Base-by-base conservation (phyloP, 2,329 filamentous ascomycete species). In the Ascochyta pisi region DNA sequence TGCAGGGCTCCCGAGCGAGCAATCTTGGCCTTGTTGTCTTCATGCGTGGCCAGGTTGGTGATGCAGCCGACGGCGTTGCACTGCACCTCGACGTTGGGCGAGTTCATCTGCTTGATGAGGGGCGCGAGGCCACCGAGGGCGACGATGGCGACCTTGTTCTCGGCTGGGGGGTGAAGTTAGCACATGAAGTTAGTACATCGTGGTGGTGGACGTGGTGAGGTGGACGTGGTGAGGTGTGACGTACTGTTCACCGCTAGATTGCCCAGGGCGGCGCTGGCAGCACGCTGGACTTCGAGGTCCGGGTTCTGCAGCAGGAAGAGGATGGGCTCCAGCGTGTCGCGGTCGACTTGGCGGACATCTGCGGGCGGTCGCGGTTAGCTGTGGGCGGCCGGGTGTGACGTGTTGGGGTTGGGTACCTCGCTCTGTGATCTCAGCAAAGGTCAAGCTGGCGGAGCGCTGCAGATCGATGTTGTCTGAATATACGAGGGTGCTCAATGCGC, bases 21-120 rank as follows among this genome's bases (percentile, higher is more conserved):
- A 76, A 99, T 99, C 80, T 96, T 97, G 55, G 95, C 93, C 81
- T 99, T 99, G 81, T 99, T 99, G 68, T 98, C 95, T 79, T 99
- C 95, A 72, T 99, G 95, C 3, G 95, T 99, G 50, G 95, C 95
- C 53, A 99, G 80, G 74, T 99, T 99, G 41, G 95, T 99, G 76
- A 99, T 99, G 81, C 95, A 99, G 47, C 95, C 95, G 58, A 99
- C 95, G 39, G 95, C 95, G 77, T 99, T 99, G 82, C 95, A 99
- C 78, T 99, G 95, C 24, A 99, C 95, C 76, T 99, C 95, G 66
- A 99, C 95, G 69, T 99, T 99, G 42, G 89, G 86, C 53, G 94
- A 98, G 79, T 96, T 92, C 95, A 99, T 99, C 79, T 99, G 95
- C 64, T 91, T 89, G 78, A 98, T 99, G 57, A 99, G 84, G 49